Evolutionary conservation across 2,329 filamentous ascomycete species (phyloP).

Genomic region (Cladosporium colombiae): DNA sequence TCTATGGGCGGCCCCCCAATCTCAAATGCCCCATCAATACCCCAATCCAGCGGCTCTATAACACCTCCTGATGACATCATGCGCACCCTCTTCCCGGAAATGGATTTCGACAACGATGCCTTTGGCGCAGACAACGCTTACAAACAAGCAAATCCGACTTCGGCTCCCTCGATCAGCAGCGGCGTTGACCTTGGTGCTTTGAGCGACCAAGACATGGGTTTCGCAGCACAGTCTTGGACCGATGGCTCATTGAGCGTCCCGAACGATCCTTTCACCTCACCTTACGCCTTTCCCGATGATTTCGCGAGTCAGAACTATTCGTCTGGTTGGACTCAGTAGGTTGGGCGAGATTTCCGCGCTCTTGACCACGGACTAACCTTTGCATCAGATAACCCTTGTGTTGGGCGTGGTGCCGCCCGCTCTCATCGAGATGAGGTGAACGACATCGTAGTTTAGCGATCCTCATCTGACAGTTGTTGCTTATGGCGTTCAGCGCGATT

Average conservation of each 20-base stretch:
- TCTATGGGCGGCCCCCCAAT: conserved; percentile 28
- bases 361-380: background rate
- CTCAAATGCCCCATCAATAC: conserved; percentile 15
- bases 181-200: conserved; percentile 24
- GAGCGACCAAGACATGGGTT: conserved; percentile 26
- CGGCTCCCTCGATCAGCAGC: conserved; percentile 16
- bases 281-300: conserved; percentile 34
- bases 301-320: conserved; percentile 31
- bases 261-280: conserved; percentile 32
- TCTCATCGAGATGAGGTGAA: conserved; percentile 4
- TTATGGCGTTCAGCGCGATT: conserved; percentile 7
- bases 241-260: conserved; percentile 37
- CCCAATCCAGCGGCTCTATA: conserved; percentile 25
- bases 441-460: background rate
- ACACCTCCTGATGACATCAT: conserved; percentile 35
- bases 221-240: conserved; percentile 36
- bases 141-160: conserved; percentile 6
- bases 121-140: conserved; percentile 23
- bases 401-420: conserved; percentile 19
- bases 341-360: background rate
- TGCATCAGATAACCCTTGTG: conserved; percentile 9
- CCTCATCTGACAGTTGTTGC: background rate
- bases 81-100: conserved; percentile 36
- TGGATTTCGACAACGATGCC: conserved; percentile 30
- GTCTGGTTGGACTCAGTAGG: conserved; percentile 33